phyloP scores from a whole-genome alignment of 2,329 filamentous ascomycete genomes.

The Phialophora macrospora region DNA sequence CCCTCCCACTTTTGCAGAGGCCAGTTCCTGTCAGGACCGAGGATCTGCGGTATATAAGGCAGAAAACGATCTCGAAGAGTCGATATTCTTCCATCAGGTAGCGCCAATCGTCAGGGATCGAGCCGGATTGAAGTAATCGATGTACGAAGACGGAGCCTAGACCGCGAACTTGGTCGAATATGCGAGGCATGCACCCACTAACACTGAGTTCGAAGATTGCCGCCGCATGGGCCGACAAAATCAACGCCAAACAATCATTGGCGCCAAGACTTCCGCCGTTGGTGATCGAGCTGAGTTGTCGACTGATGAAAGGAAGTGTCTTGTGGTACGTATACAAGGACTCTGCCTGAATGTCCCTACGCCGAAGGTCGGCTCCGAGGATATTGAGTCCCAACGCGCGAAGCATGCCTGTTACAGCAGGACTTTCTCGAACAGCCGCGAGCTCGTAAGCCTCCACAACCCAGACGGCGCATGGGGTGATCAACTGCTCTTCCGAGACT shows the following conservation, averaged over 20 bases:
- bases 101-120: conserved; percentile 1
- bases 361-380: conserved; percentile 5
- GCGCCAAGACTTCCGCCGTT: background rate
- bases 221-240: conserved; percentile 7
- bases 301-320: conserved; percentile 7
- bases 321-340: conserved; percentile 1
- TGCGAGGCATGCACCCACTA: background rate
- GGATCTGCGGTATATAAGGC: conserved; percentile 8
- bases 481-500: conserved; percentile 7
- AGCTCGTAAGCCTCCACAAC: conserved; percentile 7
- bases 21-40: conserved; percentile 8
- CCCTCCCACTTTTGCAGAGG: background rate
- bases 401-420: conserved; percentile 7
- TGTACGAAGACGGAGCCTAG: conserved; percentile 7
- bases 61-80: conserved; percentile 10
- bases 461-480: conserved; percentile 11
- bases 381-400: conserved; percentile 7
- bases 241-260: conserved; percentile 6
- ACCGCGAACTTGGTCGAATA: conserved; percentile 12
- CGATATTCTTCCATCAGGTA: conserved; percentile 13
- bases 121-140: conserved; percentile 7
- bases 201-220: conserved; percentile 13
- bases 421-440: conserved; percentile 4
- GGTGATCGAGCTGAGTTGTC: conserved; percentile 2
- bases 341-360: conserved; percentile 1